A percentile compares a stretch with the other conserved stretches of the same genome.
Conservation (phyloP, 2,329 filamentous ascomycete genomes). For the Immersiporthe knoxdaviesiana region DNA sequence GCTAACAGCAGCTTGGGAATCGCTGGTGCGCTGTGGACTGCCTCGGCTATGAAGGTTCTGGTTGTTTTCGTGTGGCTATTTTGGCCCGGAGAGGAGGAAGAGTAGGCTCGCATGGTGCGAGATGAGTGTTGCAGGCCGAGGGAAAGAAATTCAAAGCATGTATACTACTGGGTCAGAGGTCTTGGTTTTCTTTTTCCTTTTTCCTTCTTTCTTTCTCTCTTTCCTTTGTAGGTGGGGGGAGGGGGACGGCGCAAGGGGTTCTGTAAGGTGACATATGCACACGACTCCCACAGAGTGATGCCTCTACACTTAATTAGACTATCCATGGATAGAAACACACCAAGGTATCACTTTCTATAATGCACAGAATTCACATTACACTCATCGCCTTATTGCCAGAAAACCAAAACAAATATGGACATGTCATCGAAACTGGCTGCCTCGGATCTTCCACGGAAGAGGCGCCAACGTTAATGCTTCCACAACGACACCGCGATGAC, state of each 20-base stretch:
- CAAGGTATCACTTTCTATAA: not conserved
- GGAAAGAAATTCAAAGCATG: not conserved
- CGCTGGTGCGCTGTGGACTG: conserved; percentile 62
- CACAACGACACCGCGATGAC: not conserved
- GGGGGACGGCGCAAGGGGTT: not conserved
- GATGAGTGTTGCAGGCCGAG: not conserved
- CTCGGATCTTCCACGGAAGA: conserved; percentile 1
- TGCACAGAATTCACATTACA: not conserved
- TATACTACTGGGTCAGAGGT: not conserved
- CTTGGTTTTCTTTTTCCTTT: too few relatives aligned
- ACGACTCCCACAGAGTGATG: not conserved
- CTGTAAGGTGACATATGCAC: not conserved
- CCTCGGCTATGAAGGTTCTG: conserved; percentile 56
- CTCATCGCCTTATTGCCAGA: not conserved
- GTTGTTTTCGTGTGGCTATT: conserved; percentile 62
- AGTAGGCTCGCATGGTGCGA: conserved; percentile 31
- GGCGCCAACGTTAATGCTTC: not conserved
- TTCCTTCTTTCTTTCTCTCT: too few relatives aligned
- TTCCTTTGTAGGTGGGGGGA: too few relatives aligned
- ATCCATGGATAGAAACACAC: too few relatives aligned
- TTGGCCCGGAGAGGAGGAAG: conserved; percentile 57
- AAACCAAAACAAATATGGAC: not conserved
- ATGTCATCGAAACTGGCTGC: not conserved
- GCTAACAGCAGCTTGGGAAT: conserved; percentile 53
- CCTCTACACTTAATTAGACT: not conserved